Evolutionary conservation across 257 asterid genomes (phyloP), one percentile per base, ranked within the genome.

Genomic region (Nicotiana tomentosiformis): DNA sequence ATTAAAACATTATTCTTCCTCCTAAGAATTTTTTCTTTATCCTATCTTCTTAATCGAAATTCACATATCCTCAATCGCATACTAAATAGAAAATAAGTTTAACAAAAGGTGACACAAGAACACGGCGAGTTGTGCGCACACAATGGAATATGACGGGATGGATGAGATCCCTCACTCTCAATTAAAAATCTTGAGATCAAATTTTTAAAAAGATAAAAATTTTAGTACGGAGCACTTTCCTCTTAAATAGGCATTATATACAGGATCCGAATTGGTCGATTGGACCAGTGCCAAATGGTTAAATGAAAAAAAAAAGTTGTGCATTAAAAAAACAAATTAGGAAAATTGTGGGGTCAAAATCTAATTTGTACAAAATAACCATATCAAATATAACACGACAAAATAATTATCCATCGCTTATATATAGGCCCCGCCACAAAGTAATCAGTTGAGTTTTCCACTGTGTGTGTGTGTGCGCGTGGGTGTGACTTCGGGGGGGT

Each of bases 361-460:
- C 57, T 46, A 72, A n/a, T 20, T 72, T 43, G 26, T 2, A 30
- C 35, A 10, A 78, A 78, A 14, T 14, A 80, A 80, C 46, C 20
- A 32, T 29, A 26, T 15, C 46, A 51, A 76, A 74, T 7, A 14
- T 14, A 74, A 49, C 15, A 74, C 7, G 29, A 26, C 29, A 26
- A 74, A 76, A 51, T 76, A 76, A 46, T 29, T 60, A 37, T 81
- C 65, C 51, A 30, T 46, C 32, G 37, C 79, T 18, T 81, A 81
- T 81, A 81, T 37, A 81, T 81, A 32, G 78, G 79, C 68, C 84
- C 68, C 84, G 67, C 68, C 79, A 53, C 16, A 51, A 29, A 0
- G 0, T 8, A 3, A 20, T 32, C 79, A 37, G 39, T 72, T 81
- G 65, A 81, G 51, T 70, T 56, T 76, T 76, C 66, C 30, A 70